Evolutionary conservation across 495 filamentous ascomycete genomes (phyloP), one percentile per base, ranked within the genome.

Genomic region (Aspergillus saccharolyticus): DNA sequence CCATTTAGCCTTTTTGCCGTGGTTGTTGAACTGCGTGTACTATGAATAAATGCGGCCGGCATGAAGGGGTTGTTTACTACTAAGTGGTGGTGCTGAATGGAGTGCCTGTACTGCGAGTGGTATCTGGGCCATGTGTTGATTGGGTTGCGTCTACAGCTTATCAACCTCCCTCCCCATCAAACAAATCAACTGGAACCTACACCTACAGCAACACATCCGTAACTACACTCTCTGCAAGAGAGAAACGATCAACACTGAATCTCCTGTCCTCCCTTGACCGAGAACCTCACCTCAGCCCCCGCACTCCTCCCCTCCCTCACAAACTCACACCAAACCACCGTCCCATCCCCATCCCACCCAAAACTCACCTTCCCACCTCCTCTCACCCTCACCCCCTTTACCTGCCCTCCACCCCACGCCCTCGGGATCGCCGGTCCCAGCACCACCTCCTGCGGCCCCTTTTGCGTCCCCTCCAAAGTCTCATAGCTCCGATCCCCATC

Each of bases 361-460:
- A 78, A 78, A 48, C 64, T 65, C 0, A 78, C 62, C 25, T 43
- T 60, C 4, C 68, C 72, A 21, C 76, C 75, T 0, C 75, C 76
- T 10, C 75, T 66, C 28, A 80, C 42, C 44, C 64, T 63, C 25
- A 78, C 28, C 12, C 76, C 75, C 21, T 42, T 63, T 12, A 77
- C 67, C 25, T 59, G 66, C 2, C 74, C 73, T 4, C 66, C 63
- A 9, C 54, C 70, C 71, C 76, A 78, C 1, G 63, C 63, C 9
- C 53, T 33, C 1, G 77, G 73, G 12, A 80, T 75, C 12, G 77
- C 74, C 6, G 74, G 74, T 0, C 77, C 77, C 24, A 80, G 57
- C 9, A 76, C 61, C 8, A 79, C 65, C 15, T 33, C 54, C 52
- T 63, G 60, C 17, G 53, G 30, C 43, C 44, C 39, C 16, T 39